Evolutionary conservation across 768 basidiomycete species (phyloP), one percentile per base, ranked within the genome.

Genomic region (Phylloporus rhodoxanthus): DNA sequence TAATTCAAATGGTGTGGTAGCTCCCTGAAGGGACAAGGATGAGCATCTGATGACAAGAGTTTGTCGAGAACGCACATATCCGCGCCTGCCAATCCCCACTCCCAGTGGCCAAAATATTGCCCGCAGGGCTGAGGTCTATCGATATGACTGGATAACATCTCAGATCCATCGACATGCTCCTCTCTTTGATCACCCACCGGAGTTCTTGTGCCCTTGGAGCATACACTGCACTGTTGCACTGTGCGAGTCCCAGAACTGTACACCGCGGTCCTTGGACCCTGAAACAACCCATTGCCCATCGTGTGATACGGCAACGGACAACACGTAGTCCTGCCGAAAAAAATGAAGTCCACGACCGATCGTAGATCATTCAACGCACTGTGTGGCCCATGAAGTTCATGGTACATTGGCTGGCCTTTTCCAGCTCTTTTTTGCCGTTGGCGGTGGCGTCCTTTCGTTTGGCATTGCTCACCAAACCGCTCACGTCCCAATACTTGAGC

Each of bases 241-340:
- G 55, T 79, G 75, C 45, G 89, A 81, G 63, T 94, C 90, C 85
- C 89, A 91, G 65, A 95, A 92, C 66, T 94, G 91, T 48, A 99
- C 93, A 1, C 91, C 87, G 11, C 96, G 87, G 66, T 99, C 96
- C 71, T 97, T 97, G 30, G 84, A 85, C 45, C 96, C 95, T 10
- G 91, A 93, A 10, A 96, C 94, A 57, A 98, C 86, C 89, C 92
- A 87, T 56, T 89, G 82, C 52, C 90, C 91, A 67, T 97, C 94
- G 55, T 91, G 87, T 40, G 90, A 91, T 42, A 93, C 89, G 17
- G 82, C 82, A 40, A 85, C 83, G 40, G 79, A 80, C 44, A 87
- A 73, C 51, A 87, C 85, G 51, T 85, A 87, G 64, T 87, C 84
- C 80, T 82, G 57, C 30, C 2, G 15, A 32, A 41, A 25, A 41